Evolutionary conservation across 2,329 filamentous ascomycete genomes (phyloP), one percentile per base, ranked within the genome.

Genomic region (Curvularia hawaiiensis): DNA sequence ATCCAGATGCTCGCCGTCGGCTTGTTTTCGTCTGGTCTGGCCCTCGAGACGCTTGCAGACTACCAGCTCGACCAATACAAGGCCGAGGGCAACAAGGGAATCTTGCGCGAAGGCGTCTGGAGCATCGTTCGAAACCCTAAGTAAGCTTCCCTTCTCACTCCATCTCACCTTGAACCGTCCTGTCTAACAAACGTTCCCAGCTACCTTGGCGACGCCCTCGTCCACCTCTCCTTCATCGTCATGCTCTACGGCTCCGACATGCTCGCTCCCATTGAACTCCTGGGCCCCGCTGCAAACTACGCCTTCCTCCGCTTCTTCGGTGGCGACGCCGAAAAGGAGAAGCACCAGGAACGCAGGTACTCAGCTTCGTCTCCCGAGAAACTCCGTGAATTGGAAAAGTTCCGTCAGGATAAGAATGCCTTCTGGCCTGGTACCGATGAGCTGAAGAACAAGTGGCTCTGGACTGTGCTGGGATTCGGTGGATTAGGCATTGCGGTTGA

Each of bases 61-160:
- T 76, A 76, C 47, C 85, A 87, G 66, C 75, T 87, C 14, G 80
- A 82, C 45, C 66, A 77, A 33, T 84, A 85, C 68, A 80, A 81
- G 59, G 74, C 75, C 44, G 70, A 79, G 22, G 70, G 72, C 5
- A 76, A 77, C 16, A 65, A 68, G 16, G 74, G 75, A 38, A 75
- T 86, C 30, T 78, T 82, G 59, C 79, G 81, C 14, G 79, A 83
- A n/a, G 84, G 84, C 12, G 85, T 88, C 30, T 87, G 84, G 83
- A 84, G 83, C 63, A 79, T 87, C 31, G 84, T 87, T 26, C 76
- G 85, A 48, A 84, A 87, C 73, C 85, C 85, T 0, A 87, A 87
- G 84, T 86, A 77, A 71, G 82, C 39, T n/a, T 12, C 4, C 33
- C 14, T 12, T 35, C 33, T 35, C 31, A 12, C 31, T 33, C 31